Percentiles rank a stretch among this genome's conserved stretches.
These are phyloP conservation scores for Echeveria elegans DNA, from an alignment of 164 flowering plant genomes.

Conservation along the genomic window DNA sequence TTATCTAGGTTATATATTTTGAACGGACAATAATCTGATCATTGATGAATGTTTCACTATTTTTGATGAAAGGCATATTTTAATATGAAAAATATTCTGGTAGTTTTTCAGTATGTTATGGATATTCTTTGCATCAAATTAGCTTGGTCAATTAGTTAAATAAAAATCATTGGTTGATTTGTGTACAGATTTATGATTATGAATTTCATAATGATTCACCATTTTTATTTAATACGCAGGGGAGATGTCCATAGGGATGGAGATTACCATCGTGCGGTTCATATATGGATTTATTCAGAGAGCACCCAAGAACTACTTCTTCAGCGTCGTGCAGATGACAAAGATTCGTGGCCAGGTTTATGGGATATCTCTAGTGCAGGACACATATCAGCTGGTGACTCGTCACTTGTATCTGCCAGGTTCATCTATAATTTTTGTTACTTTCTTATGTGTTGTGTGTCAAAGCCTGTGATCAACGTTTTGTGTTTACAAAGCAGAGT, in stretches of 20 bases:
- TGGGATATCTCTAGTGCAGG: slow-evolving; percentile 99
- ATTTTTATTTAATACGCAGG: slow-evolving; percentile 23
- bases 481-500: not conserved
- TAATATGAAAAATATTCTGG: too few relatives aligned
- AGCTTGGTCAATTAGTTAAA: not conserved
- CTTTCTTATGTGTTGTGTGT: not conserved
- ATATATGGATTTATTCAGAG: slow-evolving; percentile 80
- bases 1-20: too few relatives aligned
- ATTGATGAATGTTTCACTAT: too few relatives aligned
- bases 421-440: slow-evolving; percentile 12
- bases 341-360: slow-evolving; percentile 83
- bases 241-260: slow-evolving; percentile 74
- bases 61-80: too few relatives aligned
- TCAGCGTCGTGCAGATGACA: slow-evolving; percentile 74
- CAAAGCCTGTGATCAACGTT: not conserved
- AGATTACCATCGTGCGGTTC: slow-evolving; percentile 83
- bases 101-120: too few relatives aligned
- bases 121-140: too few relatives aligned
- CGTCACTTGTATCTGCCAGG: slow-evolving; percentile 80
- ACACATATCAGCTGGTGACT: slow-evolving; percentile 85
- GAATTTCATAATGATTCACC: not conserved
- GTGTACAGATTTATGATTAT: too few relatives aligned
- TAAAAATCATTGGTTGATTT: not conserved
- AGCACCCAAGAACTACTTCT: slow-evolving; percentile 77
- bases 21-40: too few relatives aligned